Conservation (phyloP, 768 basidiomycete species). For the Suillus placidus region DNA sequence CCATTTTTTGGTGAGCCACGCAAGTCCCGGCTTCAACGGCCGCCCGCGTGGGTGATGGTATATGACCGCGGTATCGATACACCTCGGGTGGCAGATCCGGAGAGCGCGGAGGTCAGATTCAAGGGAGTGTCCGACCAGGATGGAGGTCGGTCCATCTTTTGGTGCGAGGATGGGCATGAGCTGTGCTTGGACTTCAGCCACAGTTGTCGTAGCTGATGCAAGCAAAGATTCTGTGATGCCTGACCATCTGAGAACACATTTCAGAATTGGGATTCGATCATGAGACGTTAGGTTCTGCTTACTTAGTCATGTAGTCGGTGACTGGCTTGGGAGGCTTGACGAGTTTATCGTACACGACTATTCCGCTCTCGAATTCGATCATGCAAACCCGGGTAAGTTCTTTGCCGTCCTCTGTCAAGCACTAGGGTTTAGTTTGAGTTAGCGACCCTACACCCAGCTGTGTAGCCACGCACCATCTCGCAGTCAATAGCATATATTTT, state of each 20-base stretch:
- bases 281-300: constrained; percentile 18
- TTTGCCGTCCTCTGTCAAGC: constrained; percentile 86
- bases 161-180: constrained; percentile 66
- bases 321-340: constrained; percentile 88
- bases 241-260: constrained; percentile 66
- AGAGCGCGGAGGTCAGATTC: constrained; percentile 92
- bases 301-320: constrained; percentile 92
- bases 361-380: constrained; percentile 73
- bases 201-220: constrained; percentile 70
- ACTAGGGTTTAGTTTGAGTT: constrained; percentile 47
- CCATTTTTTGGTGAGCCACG: constrained; percentile 98
- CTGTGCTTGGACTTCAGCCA: constrained; percentile 75
- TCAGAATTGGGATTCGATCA: neutral
- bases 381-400: constrained; percentile 86
- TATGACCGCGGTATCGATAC: constrained; percentile 88
- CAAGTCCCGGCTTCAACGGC: constrained; percentile 91
- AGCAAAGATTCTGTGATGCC: constrained; percentile 86
- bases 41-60: constrained; percentile 94
- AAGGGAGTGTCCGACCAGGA: constrained; percentile 93
- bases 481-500: constrained; percentile 89
- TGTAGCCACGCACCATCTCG: constrained; percentile 77
- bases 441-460: neutral
- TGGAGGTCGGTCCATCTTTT: constrained; percentile 54
- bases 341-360: constrained; percentile 83
- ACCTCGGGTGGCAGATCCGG: constrained; percentile 80